Conservation (phyloP, 441 rosid genomes). For the Eutrema salsugineum region DNA sequence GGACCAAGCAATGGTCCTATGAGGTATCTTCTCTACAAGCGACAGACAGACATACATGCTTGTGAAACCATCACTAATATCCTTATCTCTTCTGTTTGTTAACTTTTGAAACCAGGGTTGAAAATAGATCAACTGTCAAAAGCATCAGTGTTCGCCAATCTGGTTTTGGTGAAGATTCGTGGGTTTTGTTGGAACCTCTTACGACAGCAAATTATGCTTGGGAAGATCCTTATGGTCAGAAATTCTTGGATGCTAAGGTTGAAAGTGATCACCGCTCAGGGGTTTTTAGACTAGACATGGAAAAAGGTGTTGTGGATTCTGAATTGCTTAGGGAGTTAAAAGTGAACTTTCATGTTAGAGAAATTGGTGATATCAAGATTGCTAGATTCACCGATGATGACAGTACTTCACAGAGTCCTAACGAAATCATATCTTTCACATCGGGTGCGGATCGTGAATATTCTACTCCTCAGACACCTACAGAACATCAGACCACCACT, state of each 20-base stretch:
- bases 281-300: conserved; percentile 66
- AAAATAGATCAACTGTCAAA: conserved; percentile 71
- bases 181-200: conserved; percentile 74
- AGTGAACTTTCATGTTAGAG: conserved; percentile 65
- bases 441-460: conserved; percentile 45
- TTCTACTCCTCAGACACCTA: conserved; percentile 39
- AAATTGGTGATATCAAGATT: conserved; percentile 72
- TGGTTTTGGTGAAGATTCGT: conserved; percentile 82
- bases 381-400: conserved; percentile 59
- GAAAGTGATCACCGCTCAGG: conserved; percentile 38
- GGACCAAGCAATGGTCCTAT: conserved; percentile 87
- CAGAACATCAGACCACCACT: conserved; percentile 46
- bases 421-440: conserved; percentile 40
- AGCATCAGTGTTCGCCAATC: conserved; percentile 80
- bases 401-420: conserved; percentile 35
- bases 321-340: conserved; percentile 47
- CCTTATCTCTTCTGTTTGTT: conserved; percentile 18
- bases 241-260: conserved; percentile 66
- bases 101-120: conserved; percentile 59
- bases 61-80: conserved; percentile 4
- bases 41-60: not conserved
- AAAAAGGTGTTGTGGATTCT: conserved; percentile 45
- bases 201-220: conserved; percentile 79
- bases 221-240: conserved; percentile 99
- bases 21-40: conserved; percentile 51